Percentiles rank a stretch among this genome's conserved stretches.
These are phyloP conservation scores for Talaromyces liani DNA, from an alignment of 495 filamentous ascomycete species.

Conservation along the genomic window DNA sequence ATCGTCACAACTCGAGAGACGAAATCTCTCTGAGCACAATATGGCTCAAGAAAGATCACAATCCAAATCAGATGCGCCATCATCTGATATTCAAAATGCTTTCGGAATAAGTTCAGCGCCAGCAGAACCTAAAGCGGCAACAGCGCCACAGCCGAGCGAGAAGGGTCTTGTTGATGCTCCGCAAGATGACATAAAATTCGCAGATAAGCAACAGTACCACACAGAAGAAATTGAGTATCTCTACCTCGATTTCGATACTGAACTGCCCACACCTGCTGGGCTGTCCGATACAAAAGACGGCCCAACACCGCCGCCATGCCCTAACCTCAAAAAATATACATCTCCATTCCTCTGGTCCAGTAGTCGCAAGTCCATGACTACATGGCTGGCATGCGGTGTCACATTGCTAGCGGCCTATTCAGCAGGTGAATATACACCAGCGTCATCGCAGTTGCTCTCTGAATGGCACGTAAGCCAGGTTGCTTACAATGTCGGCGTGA, in stretches of 20 bases:
- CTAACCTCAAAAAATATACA: slow-evolving; percentile 58
- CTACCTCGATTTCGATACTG: slow-evolving; percentile 68
- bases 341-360: slow-evolving; percentile 71
- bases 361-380: slow-evolving; percentile 61
- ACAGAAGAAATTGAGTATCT: slow-evolving; percentile 48
- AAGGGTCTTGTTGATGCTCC: neutral
- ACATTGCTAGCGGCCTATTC: slow-evolving; percentile 76
- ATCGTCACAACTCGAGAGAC: neutral
- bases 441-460: slow-evolving; percentile 50
- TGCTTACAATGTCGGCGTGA: slow-evolving; percentile 69
- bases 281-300: slow-evolving; percentile 25
- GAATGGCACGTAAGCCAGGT: slow-evolving; percentile 57
- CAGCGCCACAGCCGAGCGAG: neutral
- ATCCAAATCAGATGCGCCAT: neutral
- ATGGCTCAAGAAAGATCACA: neutral
- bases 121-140: neutral
- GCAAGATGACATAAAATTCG: neutral
- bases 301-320: slow-evolving; percentile 41
- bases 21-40: neutral
- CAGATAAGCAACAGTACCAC: neutral
- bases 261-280: slow-evolving; percentile 49
- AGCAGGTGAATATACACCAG: slow-evolving; percentile 72
- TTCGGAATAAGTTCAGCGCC: neutral
- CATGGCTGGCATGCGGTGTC: slow-evolving; percentile 66
- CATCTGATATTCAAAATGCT: neutral